Conservation (phyloP, 106 monocot genomes). For the Dioscorea zingiberensis region DNA sequence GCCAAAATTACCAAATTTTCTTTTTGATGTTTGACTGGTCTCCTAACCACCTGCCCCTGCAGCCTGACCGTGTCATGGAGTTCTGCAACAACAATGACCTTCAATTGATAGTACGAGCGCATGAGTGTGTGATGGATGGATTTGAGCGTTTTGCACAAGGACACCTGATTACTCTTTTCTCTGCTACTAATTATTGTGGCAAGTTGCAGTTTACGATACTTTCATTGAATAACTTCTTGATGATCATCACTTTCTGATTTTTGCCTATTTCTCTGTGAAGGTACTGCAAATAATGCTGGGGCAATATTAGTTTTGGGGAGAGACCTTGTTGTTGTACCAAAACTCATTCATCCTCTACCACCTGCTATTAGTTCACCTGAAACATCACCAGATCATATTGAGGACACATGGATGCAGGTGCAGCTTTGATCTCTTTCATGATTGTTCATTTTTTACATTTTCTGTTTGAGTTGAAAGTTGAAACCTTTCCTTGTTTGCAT, state of each 20-base stretch:
- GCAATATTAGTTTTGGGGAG: slow-evolving; percentile 98
- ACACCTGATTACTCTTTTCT: slow-evolving; percentile 97
- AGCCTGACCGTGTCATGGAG: slow-evolving; percentile 99
- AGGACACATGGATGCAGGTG: slow-evolving; percentile 99
- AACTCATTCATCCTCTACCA: slow-evolving; percentile 97
- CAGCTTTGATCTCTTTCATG: neutral
- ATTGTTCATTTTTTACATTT: too few relatives aligned
- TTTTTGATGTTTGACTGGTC: too few relatives aligned
- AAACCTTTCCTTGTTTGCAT: too few relatives aligned
- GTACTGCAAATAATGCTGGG: slow-evolving; percentile 99
- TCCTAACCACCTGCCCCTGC: slow-evolving; percentile 10
- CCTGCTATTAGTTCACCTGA: slow-evolving; percentile 83
- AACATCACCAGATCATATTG: slow-evolving; percentile 86
- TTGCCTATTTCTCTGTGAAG: slow-evolving; percentile 18
- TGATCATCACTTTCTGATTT: neutral
- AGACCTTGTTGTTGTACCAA: slow-evolving; percentile 97
- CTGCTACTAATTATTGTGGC: slow-evolving; percentile 98
- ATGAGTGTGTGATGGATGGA: slow-evolving; percentile 99
- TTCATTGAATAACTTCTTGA: too few relatives aligned
- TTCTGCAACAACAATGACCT: slow-evolving; percentile 96
- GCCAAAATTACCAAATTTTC: too few relatives aligned
- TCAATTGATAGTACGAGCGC: slow-evolving; percentile 95
- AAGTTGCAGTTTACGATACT: neutral
- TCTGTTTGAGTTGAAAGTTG: too few relatives aligned
- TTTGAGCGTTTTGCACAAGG: slow-evolving; percentile 99